Conservation (phyloP, 78 protist species). For the Cavenderia fasciculata region DNA sequence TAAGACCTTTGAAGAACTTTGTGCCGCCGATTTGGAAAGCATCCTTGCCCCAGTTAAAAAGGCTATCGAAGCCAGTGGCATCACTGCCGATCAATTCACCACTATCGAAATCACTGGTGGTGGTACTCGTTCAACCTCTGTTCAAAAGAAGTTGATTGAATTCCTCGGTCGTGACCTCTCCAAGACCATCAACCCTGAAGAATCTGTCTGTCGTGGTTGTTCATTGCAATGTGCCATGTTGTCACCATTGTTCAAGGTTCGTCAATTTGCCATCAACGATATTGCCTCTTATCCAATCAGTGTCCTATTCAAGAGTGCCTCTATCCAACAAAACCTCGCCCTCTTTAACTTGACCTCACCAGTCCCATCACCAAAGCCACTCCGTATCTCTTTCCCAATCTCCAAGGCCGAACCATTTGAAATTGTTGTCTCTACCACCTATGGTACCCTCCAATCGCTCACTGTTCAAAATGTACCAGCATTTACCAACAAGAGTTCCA, state of each 20-base stretch:
- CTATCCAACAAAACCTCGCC: conserved; percentile 55
- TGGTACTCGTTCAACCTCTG: conserved; percentile 86
- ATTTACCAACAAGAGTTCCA: conserved; percentile 46
- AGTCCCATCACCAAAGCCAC: conserved; percentile 69
- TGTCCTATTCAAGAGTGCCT: conserved; percentile 58
- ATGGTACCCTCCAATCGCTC: conserved; percentile 36
- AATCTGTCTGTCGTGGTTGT: conserved; percentile 94
- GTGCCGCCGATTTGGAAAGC: conserved; percentile 42
- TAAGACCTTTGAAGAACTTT: conserved; percentile 81
- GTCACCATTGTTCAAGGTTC: conserved; percentile 91
- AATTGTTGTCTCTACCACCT: conserved; percentile 32
- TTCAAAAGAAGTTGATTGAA: conserved; percentile 63
- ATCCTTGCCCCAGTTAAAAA: conserved; percentile 44
- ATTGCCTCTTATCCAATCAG: conserved; percentile 80
- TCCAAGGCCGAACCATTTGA: conserved; percentile 59
- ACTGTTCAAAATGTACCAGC: conserved; percentile 35
- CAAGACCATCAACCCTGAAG: conserved; percentile 93
- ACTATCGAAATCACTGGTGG: conserved; percentile 91
- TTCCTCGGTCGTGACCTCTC: conserved; percentile 57
- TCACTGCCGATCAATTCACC: conserved; percentile 78
- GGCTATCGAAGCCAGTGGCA: conserved; percentile 32
- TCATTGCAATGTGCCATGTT: conserved; percentile 95
- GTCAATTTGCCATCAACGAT: conserved; percentile 88
- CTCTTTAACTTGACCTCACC: conserved; percentile 27
- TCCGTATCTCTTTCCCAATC: conserved; percentile 78